Evolutionary conservation across 148 eudicot species (phyloP), one percentile per base, ranked within the genome.

Genomic region (Drosera capensis): DNA sequence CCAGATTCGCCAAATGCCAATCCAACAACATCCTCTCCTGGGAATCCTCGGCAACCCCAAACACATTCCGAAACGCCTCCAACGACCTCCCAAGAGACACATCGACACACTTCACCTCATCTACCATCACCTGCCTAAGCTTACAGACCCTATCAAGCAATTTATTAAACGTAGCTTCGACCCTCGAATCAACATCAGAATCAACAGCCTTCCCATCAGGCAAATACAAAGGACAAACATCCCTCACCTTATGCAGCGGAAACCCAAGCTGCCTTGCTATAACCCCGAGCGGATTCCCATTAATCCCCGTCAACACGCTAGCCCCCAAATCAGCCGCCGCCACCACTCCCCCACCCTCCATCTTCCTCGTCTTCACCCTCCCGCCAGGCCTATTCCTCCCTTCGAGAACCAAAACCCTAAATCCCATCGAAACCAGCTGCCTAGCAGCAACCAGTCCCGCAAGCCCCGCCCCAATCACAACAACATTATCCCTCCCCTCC

Each of bases 1-100:
- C 99, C 23, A 90, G 59, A 70, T 90, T 90, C 0, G 99, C 95
- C 28, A 85, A 69, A 58, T 90, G 99, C 99, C 99, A 90, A 66
- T 90, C 79, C 66, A 80, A 67, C 23, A 90, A 51, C 97, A 90
- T 90, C 19, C 77, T 61, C 64, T 90, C 95, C 20, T 66, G 67
- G 1, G 77, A 66, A 60, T 78, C 80, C 61, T 85, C 84, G 0
- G 85, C 97, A 1, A 90, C 93, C 30, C 54, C 58, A 46, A 71
- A 77, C 9, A 75, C 83, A 40, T 59, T 43, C 55, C 97, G 63
- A 70, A 90, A 90, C 0, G 95, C 81, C 60, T 90, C 97, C 13
- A 90, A 57, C 1, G 84, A 93, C 0, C 86, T 73, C 22, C 95
- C 97, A 39, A 90, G 70, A 0, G 85, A 68, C 29, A 90, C 79